Conservation (phyloP, 139 green algal genomes). For the Tetraselmis chui region DNA sequence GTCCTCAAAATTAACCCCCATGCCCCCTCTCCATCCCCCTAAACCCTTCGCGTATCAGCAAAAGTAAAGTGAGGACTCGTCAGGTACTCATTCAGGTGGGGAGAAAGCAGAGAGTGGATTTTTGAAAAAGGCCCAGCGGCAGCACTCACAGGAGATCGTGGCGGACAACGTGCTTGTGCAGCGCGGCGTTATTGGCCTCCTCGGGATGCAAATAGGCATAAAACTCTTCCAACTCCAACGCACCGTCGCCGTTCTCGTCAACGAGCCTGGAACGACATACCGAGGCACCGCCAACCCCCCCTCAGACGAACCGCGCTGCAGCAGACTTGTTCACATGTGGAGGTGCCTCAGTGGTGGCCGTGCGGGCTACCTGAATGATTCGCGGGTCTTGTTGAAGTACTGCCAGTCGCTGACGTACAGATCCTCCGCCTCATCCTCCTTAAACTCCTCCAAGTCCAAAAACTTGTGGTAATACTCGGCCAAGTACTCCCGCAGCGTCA, state of each 20-base stretch:
- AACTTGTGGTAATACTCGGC: neutral
- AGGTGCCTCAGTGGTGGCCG: too few relatives aligned
- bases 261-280: neutral
- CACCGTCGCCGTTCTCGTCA: neutral
- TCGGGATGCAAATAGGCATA: neutral
- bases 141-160: too few relatives aligned
- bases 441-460: neutral
- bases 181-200: neutral
- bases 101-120: too few relatives aligned
- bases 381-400: neutral
- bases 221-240: neutral
- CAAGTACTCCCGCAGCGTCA: neutral
- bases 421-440: neutral
- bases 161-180: neutral
- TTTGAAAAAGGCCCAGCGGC: too few relatives aligned
- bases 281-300: too few relatives aligned
- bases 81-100: too few relatives aligned
- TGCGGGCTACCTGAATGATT: neutral
- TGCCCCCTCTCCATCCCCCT: too few relatives aligned
- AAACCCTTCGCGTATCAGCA: too few relatives aligned
- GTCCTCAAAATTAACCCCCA: too few relatives aligned
- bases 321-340: too few relatives aligned
- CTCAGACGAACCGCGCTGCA: too few relatives aligned
- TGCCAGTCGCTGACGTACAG: neutral
- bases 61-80: too few relatives aligned